Base-by-base conservation (phyloP, 1,284 basidiomycete genomes). In the Papiliotrema nemorosa region DNA sequence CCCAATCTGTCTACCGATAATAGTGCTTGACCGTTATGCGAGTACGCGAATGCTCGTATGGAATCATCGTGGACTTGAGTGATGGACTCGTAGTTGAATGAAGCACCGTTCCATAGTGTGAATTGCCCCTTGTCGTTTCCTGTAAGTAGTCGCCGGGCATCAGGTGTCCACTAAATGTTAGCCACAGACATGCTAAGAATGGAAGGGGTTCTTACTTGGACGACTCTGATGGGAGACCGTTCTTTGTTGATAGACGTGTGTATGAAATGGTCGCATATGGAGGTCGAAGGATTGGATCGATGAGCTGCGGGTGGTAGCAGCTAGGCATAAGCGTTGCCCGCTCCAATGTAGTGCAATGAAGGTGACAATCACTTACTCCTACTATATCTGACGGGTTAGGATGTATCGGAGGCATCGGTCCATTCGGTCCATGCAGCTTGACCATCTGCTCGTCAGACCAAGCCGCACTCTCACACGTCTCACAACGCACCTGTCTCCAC, bases 171-270 rank as follows among this genome's bases (percentile, higher is more conserved):
- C 88, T 94, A 52, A 21, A 2, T 12, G 22, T 35, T n/a, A 52
- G 37, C 21, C 14, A 24, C 21, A 42, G 31, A 16, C 38, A 47
- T 54, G 42, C 47, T 31, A 43, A 37, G 34, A 24, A 10, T 34
- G 26, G 22, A 20, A 3, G 13, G 22, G 18, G 25, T 7, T 1
- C 86, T 63, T 60, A 91, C 90, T 64, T 84, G 84, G 22, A 97
- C 93, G 27, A 93, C 87, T 61, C 97, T 94, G 44, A 97, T 92
- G 0, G 94, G 93, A 77, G 90, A 96, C 47, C 92, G 82, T 59
- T 97, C 91, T 77, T 98, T 98, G 80, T 98, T 98, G 44, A 93
- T 97, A 5, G 91, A 94, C 0, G 93, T 97, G 72, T 98, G 96
- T 12, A 97, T 88, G 63, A 97, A 96, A 69, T 92, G 91, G 38